Evolutionary conservation across 192 early-diverging fungal species (phyloP).

Genomic region (Mortierella alpina): DNA sequence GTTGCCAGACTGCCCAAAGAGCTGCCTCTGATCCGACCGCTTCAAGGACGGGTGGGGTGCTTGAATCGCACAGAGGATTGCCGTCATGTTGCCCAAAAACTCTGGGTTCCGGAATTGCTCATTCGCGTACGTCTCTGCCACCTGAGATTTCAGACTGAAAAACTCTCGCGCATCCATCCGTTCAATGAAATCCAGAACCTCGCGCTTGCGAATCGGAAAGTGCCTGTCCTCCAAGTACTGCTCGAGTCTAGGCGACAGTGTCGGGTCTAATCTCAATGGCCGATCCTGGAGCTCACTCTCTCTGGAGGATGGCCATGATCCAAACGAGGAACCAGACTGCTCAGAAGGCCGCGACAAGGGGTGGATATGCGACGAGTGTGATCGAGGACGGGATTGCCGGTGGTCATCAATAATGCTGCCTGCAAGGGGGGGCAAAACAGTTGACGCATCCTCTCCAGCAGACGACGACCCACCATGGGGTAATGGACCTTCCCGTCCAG

Average conservation of each 20-base stretch:
- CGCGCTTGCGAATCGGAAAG: slow-evolving; percentile 31
- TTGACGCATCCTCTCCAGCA: background rate
- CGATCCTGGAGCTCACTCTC: background rate
- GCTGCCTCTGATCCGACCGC: background rate
- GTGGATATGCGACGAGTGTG: slow-evolving; percentile 31
- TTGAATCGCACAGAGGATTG: slow-evolving; percentile 26
- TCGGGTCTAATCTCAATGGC: slow-evolving; percentile 5
- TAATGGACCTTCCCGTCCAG: background rate
- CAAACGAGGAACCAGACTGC: background rate
- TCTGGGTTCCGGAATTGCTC: slow-evolving; percentile 46
- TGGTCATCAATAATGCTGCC: background rate
- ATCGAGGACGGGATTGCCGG: background rate
- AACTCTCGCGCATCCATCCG: slow-evolving; percentile 34
- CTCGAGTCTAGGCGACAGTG: slow-evolving; percentile 22
- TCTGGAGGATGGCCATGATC: background rate
- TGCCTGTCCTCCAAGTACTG: slow-evolving; percentile 23
- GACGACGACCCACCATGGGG: background rate
- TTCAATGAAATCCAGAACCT: slow-evolving; percentile 35
- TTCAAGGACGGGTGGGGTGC: slow-evolving; percentile 18
- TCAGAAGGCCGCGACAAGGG: slow-evolving; percentile 18
- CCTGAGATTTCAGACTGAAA: slow-evolving; percentile 20
- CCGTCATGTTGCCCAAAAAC: slow-evolving; percentile 35
- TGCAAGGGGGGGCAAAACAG: slow-evolving; percentile 27
- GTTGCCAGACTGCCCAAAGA: background rate
- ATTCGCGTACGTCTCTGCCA: slow-evolving; percentile 18